phyloP scores from a whole-genome alignment of 345 rosid species.

The Salix koriyanagi region DNA sequence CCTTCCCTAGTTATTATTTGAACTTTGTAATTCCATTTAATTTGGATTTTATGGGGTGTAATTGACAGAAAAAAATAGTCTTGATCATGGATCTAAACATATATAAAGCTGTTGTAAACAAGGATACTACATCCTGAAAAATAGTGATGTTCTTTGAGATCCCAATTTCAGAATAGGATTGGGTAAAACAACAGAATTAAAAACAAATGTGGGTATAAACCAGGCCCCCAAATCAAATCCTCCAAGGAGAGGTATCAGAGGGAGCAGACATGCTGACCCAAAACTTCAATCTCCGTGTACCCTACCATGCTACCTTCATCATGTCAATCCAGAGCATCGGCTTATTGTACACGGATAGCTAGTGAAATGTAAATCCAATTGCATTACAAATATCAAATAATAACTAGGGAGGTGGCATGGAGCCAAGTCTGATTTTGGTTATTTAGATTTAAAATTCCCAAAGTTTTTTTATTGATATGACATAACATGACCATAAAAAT shows the following conservation, averaged over 20 bases:
- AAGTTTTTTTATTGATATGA: not conserved
- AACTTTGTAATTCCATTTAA: too few species aligned
- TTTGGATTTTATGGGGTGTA: too few species aligned
- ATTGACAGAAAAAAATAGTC: too few species aligned
- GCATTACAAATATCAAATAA: too few species aligned
- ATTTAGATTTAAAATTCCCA: too few species aligned
- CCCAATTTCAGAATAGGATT: not conserved
- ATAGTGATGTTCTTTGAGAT: not conserved
- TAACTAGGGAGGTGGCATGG: too few species aligned
- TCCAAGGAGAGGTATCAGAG: conserved; percentile 20
- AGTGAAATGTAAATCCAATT: too few species aligned
- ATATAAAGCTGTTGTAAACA: not conserved
- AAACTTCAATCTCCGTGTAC: conserved; percentile 36
- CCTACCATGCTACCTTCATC: conserved; percentile 55
- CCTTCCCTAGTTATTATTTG: too few species aligned
- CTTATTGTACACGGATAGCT: conserved; percentile 27
- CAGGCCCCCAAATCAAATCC: conserved; percentile 36
- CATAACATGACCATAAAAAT: not conserved
- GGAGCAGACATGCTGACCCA: conserved; percentile 41
- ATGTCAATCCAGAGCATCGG: conserved; percentile 46
- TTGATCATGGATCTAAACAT: not conserved
- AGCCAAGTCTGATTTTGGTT: too few species aligned
- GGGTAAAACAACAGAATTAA: not conserved
- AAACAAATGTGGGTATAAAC: conserved; percentile 24
- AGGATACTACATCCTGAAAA: not conserved